Evolutionary conservation across 1,139 yeast species (phyloP).

Genomic region (Protomyces macrosporus): DNA sequence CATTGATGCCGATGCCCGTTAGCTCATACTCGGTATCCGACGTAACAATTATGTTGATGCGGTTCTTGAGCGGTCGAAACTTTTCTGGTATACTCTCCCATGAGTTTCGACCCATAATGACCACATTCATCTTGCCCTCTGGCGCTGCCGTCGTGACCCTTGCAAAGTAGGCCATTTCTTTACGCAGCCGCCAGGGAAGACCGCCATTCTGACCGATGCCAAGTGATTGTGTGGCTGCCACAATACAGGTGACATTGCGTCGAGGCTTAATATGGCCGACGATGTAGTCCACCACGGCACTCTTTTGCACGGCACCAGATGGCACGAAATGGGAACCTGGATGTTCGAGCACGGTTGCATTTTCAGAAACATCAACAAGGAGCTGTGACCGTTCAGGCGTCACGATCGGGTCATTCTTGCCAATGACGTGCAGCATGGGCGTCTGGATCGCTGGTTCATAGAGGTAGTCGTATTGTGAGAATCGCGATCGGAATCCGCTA

Average conservation of each 20-base stretch:
- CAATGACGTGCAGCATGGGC: constrained; percentile 70
- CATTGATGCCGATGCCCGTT: constrained; percentile 12
- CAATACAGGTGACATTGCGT: constrained; percentile 41
- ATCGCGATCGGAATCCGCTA: constrained; percentile 67
- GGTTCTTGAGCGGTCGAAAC: constrained; percentile 74
- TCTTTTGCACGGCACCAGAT: constrained; percentile 20
- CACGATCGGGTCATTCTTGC: constrained; percentile 84
- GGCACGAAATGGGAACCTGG: constrained; percentile 90
- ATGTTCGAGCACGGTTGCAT: constrained; percentile 50
- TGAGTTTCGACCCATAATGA: constrained; percentile 92
- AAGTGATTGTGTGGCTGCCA: constrained; percentile 78
- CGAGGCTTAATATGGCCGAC: constrained; percentile 26
- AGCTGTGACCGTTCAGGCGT: constrained; percentile 62
- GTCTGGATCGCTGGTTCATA: constrained; percentile 46
- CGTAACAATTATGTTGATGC: constrained; percentile 73
- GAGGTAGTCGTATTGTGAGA: constrained; percentile 48
- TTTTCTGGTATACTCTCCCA: constrained; percentile 88
- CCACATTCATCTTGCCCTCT: constrained; percentile 52
- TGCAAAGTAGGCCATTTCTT: constrained; percentile 81
- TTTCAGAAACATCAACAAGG: constrained; percentile 52
- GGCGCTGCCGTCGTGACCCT: constrained; percentile 55
- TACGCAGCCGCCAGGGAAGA: constrained; percentile 80
- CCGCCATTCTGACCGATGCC: constrained; percentile 83
- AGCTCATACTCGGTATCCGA: constrained; percentile 3
- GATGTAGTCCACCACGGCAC: constrained; percentile 18